These are phyloP conservation scores for Ustilaginoidea virens DNA, from an alignment of 2,329 filamentous ascomycete species.

Conservation along the genomic window DNA sequence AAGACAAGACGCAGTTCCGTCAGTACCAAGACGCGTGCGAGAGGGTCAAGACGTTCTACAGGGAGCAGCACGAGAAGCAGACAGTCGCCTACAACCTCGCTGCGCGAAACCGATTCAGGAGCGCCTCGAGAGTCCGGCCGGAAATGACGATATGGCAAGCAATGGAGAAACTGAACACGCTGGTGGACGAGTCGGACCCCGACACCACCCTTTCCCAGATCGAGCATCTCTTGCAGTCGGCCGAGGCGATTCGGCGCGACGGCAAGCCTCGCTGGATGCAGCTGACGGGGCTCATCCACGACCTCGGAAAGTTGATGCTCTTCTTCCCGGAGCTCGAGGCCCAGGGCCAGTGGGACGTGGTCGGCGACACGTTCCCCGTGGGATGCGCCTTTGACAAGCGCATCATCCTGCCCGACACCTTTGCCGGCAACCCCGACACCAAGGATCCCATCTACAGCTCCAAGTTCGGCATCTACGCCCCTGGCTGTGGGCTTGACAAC, in stretches of 20 bases:
- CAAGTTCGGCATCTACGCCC: slow-evolving; percentile 63
- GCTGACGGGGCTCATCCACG: slow-evolving; percentile 61
- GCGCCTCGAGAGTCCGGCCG: slow-evolving; percentile 42
- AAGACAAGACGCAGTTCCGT: slow-evolving; percentile 68
- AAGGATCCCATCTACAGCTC: slow-evolving; percentile 57
- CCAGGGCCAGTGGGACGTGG: slow-evolving; percentile 86
- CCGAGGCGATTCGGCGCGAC: slow-evolving; percentile 78
- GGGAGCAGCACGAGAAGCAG: slow-evolving; percentile 54
- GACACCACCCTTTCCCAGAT: slow-evolving; percentile 81
- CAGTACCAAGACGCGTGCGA: slow-evolving; percentile 75
- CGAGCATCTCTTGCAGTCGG: slow-evolving; percentile 75
- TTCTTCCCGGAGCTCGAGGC: slow-evolving; percentile 51
- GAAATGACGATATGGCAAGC: slow-evolving; percentile 83
- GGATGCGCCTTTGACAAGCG: slow-evolving; percentile 59
- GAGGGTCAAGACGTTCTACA: slow-evolving; percentile 77
- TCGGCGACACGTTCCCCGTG: slow-evolving; percentile 73
- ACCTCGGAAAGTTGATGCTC: slow-evolving; percentile 66
- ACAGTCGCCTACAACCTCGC: slow-evolving; percentile 74
- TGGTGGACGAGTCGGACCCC: slow-evolving; percentile 83
- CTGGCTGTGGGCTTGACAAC: slow-evolving; percentile 70
- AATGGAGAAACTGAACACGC: slow-evolving; percentile 81
- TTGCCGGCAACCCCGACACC: slow-evolving; percentile 61
- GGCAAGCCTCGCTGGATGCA: slow-evolving; percentile 75
- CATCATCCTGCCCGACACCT: slow-evolving; percentile 72
- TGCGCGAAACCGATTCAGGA: slow-evolving; percentile 45